These are phyloP conservation scores for Oryza australiensis DNA, from an alignment of 176 grass and related monocot species.

Conservation along the genomic window DNA sequence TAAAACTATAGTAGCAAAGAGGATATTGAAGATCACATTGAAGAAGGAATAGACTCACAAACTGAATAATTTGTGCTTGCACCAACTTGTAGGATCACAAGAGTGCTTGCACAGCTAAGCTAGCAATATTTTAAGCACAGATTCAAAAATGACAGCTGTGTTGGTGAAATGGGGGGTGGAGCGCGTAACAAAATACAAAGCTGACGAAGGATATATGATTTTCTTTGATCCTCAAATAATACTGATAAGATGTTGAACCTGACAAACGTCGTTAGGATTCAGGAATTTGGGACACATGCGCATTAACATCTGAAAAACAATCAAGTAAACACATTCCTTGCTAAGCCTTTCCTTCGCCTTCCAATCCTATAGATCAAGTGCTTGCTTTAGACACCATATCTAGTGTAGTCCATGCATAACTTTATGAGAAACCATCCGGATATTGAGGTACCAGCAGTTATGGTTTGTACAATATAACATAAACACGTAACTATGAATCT, in stretches of 20 bases:
- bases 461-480: conserved; percentile 1
- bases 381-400: not conserved
- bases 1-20: not conserved
- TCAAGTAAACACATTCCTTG: conserved; percentile 1
- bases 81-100: not conserved
- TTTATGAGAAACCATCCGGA: not conserved
- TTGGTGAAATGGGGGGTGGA: not conserved
- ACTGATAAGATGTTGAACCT: not conserved
- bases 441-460: not conserved
- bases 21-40: not conserved
- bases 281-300: not conserved
- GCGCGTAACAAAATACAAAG: not conserved
- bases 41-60: not conserved
- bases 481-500: not conserved
- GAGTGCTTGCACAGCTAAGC: not conserved
- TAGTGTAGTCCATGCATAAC: not conserved
- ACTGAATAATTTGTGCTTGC: not conserved
- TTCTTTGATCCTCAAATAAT: not conserved
- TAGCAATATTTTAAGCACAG: not conserved
- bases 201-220: not conserved
- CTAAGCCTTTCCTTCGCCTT: not conserved
- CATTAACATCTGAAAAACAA: not conserved
- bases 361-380: not conserved
- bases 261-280: not conserved
- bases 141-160: not conserved